Evolutionary conservation across 306 rosid genomes (phyloP).

Genomic region (Aeschynomene evenia): DNA sequence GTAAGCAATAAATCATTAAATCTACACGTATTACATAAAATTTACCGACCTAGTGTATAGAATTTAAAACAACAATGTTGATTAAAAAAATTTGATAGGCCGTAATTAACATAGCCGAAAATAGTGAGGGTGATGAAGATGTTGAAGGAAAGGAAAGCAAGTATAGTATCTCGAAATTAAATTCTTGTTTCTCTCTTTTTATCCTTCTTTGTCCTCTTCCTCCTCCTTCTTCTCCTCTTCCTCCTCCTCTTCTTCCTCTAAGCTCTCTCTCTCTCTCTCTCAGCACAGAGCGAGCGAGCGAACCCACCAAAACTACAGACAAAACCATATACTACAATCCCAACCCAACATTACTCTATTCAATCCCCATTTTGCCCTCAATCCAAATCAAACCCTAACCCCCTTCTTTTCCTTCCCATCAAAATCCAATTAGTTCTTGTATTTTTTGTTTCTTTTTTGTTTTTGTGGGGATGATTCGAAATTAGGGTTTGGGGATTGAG

Average conservation of each 20-base stretch:
- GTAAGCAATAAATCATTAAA: no score
- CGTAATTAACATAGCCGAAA: no score
- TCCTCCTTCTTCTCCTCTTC: not conserved
- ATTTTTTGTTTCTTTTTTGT: not conserved
- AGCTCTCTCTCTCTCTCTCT: not conserved
- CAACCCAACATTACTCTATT: not conserved
- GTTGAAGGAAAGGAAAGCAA: no score
- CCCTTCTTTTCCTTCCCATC: not conserved
- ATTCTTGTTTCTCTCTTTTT: no score
- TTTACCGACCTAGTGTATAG: no score
- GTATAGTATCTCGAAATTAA: no score
- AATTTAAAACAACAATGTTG: no score
- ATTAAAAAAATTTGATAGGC: no score
- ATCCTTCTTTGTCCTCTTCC: not conserved
- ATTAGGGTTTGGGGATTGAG: constrained; percentile 61
- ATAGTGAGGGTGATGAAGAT: no score
- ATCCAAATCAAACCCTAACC: not conserved
- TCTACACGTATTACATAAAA: no score
- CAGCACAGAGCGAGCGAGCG: not conserved
- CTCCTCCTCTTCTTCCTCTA: not conserved
- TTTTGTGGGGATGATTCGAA: not conserved
- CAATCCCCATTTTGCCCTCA: not conserved
- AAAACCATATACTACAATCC: not conserved
- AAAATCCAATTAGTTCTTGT: not conserved
- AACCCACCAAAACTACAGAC: no score